These are phyloP conservation scores for Phalaenopsis hybrid DNA, from an alignment of 116 monocot species.

Conservation along the genomic window DNA sequence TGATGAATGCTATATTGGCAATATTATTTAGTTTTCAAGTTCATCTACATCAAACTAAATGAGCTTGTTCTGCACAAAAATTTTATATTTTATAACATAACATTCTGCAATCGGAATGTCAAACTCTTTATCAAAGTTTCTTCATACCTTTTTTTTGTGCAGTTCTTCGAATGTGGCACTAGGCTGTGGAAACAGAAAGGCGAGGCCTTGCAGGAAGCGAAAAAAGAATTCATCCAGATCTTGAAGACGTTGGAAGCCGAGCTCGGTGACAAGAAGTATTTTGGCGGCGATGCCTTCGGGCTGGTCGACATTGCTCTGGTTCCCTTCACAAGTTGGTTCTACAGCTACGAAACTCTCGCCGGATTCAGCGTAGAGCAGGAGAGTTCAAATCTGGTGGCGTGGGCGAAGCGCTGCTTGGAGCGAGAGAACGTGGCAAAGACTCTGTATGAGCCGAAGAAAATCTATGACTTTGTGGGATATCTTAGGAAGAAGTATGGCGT, in stretches of 20 bases:
- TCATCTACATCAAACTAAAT: too few species aligned
- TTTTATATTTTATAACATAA: too few species aligned
- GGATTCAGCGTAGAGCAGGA: slow-evolving; percentile 36
- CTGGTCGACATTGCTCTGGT: slow-evolving; percentile 32
- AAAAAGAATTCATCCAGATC: slow-evolving; percentile 22
- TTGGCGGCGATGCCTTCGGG: slow-evolving; percentile 29
- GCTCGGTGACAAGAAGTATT: slow-evolving; percentile 33
- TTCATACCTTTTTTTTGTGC: neutral
- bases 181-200: slow-evolving; percentile 34
- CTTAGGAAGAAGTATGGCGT: slow-evolving; percentile 22
- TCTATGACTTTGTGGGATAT: slow-evolving; percentile 19
- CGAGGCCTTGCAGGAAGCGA: slow-evolving; percentile 22
- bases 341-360: slow-evolving; percentile 23
- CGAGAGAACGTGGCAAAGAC: slow-evolving; percentile 32
- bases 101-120: too few species aligned
- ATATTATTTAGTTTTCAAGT: too few species aligned
- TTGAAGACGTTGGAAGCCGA: slow-evolving; percentile 25
- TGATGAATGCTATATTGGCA: too few species aligned
- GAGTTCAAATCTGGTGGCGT: slow-evolving; percentile 27
- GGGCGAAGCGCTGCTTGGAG: slow-evolving; percentile 35
- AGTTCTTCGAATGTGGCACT: slow-evolving; percentile 23
- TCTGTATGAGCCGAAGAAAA: slow-evolving; percentile 23
- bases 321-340: slow-evolving; percentile 35
- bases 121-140: too few species aligned
- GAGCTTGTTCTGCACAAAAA: too few species aligned